phyloP scores from a whole-genome alignment of 345 rosid genomes.

The Cardamine resedifolia region DNA sequence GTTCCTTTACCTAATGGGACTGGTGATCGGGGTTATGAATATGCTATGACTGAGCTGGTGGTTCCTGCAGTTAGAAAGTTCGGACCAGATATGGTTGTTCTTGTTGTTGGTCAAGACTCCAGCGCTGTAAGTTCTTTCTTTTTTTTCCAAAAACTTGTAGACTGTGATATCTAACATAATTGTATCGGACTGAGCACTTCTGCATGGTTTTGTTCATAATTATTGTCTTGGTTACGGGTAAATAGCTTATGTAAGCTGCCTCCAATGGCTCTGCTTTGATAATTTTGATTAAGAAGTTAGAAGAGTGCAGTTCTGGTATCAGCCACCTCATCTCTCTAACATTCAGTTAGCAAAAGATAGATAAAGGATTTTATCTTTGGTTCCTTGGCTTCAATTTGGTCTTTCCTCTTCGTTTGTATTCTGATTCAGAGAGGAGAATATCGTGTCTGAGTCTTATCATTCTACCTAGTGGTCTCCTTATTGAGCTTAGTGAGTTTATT shows the following conservation, averaged over 20 bases:
- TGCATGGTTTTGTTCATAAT: neutral
- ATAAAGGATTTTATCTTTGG: neutral
- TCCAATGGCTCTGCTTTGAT: neutral
- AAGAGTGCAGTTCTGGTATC: neutral
- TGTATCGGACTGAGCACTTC: neutral
- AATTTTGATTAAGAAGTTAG: neutral
- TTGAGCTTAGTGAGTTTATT: neutral
- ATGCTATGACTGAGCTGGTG: constrained; percentile 66
- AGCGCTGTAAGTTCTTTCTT: constrained; percentile 72
- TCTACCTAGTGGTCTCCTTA: no score
- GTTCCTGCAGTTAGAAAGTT: constrained; percentile 60
- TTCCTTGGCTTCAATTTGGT: neutral
- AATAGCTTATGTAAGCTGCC: neutral
- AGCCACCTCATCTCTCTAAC: neutral
- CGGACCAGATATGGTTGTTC: constrained; percentile 67
- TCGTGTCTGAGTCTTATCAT: neutral
- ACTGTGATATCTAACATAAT: neutral
- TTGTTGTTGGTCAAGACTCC: constrained; percentile 87
- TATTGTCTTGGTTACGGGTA: neutral
- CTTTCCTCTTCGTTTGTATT: neutral
- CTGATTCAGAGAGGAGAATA: neutral
- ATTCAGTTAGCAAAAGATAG: neutral
- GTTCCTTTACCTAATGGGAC: constrained; percentile 92
- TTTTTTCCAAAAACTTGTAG: neutral
- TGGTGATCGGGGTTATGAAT: constrained; percentile 67